These are phyloP conservation scores for Pleurotus ostreatus DNA, from an alignment of 768 basidiomycete genomes.

Conservation along the genomic window DNA sequence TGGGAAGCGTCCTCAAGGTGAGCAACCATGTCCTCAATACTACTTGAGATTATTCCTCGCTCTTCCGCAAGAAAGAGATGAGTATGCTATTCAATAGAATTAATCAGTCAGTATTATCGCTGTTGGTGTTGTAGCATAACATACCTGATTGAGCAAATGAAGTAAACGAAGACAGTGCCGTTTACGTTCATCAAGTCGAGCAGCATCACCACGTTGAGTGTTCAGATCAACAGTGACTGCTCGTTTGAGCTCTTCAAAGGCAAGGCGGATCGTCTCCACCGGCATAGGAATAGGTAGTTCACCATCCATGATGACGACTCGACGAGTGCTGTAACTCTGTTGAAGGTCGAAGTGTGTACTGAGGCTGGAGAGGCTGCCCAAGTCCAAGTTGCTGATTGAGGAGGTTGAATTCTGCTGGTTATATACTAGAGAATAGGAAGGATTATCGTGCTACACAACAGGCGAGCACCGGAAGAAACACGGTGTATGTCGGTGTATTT, in stretches of 20 bases:
- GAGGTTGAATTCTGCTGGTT: too few species aligned
- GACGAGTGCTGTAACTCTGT: too few species aligned
- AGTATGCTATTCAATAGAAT: not conserved
- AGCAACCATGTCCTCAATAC: constrained; percentile 8
- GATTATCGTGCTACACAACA: too few species aligned
- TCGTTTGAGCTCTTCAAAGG: constrained; percentile 6
- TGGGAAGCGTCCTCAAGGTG: constrained; percentile 6
- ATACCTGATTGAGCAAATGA: not conserved
- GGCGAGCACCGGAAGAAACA: too few species aligned
- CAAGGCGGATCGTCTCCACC: not conserved
- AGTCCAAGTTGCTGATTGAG: too few species aligned
- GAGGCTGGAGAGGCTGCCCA: too few species aligned
- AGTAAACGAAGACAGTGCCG: constrained; percentile 11
- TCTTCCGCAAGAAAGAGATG: not conserved
- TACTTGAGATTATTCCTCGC: not conserved
- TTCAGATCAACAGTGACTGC: constrained; percentile 7
- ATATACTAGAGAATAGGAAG: too few species aligned
- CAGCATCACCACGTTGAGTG: constrained; percentile 14
- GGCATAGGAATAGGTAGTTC: not conserved
- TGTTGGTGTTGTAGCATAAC: not conserved
- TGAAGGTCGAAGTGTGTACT: too few species aligned
- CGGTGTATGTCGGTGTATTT: too few species aligned
- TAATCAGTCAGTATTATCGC: not conserved
- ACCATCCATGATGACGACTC: too few species aligned
- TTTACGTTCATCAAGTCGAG: constrained; percentile 11